A percentile compares a stretch with the other conserved stretches of the same genome.
Conservation (phyloP, 768 basidiomycete genomes). For the Pulveroboletus sp. region DNA sequence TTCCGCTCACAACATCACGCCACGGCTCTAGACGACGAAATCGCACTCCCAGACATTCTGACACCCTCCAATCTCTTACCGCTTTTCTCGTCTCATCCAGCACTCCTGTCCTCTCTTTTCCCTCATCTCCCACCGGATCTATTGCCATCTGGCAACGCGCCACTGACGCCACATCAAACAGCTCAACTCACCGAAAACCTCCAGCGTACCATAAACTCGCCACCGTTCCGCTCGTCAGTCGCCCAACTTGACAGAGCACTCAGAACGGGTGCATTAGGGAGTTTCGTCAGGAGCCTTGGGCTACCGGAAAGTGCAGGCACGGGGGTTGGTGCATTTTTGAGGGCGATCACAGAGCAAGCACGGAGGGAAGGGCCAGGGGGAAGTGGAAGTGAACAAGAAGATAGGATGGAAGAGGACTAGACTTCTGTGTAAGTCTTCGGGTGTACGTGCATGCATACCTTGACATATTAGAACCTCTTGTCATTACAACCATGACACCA, state of each 20-base stretch:
- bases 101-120: constrained; percentile 66
- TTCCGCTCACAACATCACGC: constrained; percentile 5
- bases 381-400: constrained; percentile 27
- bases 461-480: not conserved
- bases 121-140: constrained; percentile 75
- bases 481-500: no score
- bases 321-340: constrained; percentile 75
- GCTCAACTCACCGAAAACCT: constrained; percentile 49
- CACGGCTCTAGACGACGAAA: constrained; percentile 36
- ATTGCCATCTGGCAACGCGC: constrained; percentile 65
- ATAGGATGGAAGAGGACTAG: constrained; percentile 82
- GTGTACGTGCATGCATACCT: not conserved
- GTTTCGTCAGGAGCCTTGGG: constrained; percentile 74
- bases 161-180: constrained; percentile 23
- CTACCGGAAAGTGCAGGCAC: constrained; percentile 83
- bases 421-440: not conserved
- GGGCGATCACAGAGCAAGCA: constrained; percentile 76
- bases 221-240: constrained; percentile 81
- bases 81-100: constrained; percentile 68
- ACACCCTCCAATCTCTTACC: constrained; percentile 70
- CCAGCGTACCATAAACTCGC: constrained; percentile 73
- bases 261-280: constrained; percentile 73
- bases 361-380: constrained; percentile 39
- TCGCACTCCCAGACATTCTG: constrained; percentile 73
- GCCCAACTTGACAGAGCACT: constrained; percentile 82